These are phyloP conservation scores for Xylogone sp. DNA, from an alignment of 2,329 filamentous ascomycete genomes.

Conservation along the genomic window DNA sequence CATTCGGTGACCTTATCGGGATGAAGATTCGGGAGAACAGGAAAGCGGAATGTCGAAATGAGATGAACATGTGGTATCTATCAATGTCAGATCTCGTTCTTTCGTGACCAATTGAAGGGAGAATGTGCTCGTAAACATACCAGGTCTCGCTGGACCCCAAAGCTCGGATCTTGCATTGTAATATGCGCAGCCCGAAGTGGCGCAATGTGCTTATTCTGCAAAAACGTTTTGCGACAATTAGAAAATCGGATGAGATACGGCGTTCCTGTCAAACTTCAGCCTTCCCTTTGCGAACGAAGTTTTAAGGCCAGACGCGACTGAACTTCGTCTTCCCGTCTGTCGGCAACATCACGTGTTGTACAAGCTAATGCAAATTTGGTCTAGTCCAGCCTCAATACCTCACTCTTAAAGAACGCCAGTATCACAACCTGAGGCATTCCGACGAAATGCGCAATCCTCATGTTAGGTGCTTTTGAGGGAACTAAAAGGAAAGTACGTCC, in stretches of 20 bases:
- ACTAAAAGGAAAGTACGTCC: too few species aligned
- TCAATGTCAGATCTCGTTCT: constrained; percentile 2
- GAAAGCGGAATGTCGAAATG: constrained; percentile 78
- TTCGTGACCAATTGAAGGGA: not conserved
- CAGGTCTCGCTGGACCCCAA: constrained; percentile 40
- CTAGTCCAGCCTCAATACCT: too few species aligned
- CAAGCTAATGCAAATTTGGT: not conserved
- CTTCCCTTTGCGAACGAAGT: not conserved
- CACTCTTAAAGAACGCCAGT: too few species aligned
- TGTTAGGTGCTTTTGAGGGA: too few species aligned
- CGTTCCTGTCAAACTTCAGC: not conserved
- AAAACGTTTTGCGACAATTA: not conserved
- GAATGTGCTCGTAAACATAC: constrained; percentile 27
- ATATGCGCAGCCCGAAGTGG: constrained; percentile 2
- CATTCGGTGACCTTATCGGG: constrained; percentile 77
- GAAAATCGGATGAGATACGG: not conserved
- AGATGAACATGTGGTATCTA: constrained; percentile 89
- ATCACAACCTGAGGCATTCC: too few species aligned
- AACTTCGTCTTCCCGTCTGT: not conserved
- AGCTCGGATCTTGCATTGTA: constrained; percentile 36
- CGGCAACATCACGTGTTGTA: not conserved
- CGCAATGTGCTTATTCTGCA: constrained; percentile 5
- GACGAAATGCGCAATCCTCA: too few species aligned
- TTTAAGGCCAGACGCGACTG: not conserved
- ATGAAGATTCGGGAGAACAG: constrained; percentile 66